Evolutionary conservation across 139 green algal genomes (phyloP).

Genomic region (Monoraphidium neglectum): DNA sequence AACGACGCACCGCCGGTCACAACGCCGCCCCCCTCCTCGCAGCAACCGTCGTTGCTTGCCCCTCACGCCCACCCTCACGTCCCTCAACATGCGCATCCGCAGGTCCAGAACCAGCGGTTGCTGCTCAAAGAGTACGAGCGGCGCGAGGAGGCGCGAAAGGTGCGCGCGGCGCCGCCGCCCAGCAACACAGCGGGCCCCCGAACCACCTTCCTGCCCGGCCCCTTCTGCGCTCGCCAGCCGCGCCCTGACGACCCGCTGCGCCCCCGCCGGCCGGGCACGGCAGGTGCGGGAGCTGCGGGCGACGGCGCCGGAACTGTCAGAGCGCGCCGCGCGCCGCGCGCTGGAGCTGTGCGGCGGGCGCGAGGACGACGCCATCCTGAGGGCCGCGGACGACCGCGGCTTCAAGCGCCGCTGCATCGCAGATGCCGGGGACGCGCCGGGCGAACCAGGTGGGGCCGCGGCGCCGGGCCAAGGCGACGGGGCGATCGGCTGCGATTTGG

Average conservation of each 20-base stretch:
- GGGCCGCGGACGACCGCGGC: conserved; percentile 51
- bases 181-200: no score
- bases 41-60: no score
- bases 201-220: no score
- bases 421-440: conserved; percentile 1
- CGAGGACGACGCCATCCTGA: conserved; percentile 67
- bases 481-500: no score
- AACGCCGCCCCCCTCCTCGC: no score
- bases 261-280: neutral
- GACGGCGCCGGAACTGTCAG: conserved; percentile 62
- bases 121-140: conserved; percentile 78
- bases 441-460: no score
- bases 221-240: no score
- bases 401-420: conserved; percentile 46
- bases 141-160: conserved; percentile 66
- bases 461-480: no score
- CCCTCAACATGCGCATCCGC: no score
- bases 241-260: no score
- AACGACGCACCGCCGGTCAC: no score
- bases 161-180: neutral
- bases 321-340: conserved; percentile 55
- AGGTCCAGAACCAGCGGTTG: conserved; percentile 71
- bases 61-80: no score
- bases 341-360: conserved; percentile 64
- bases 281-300: conserved; percentile 66